Base-by-base conservation (phyloP, 83 land plant genomes). In the Larix sibirica region DNA sequence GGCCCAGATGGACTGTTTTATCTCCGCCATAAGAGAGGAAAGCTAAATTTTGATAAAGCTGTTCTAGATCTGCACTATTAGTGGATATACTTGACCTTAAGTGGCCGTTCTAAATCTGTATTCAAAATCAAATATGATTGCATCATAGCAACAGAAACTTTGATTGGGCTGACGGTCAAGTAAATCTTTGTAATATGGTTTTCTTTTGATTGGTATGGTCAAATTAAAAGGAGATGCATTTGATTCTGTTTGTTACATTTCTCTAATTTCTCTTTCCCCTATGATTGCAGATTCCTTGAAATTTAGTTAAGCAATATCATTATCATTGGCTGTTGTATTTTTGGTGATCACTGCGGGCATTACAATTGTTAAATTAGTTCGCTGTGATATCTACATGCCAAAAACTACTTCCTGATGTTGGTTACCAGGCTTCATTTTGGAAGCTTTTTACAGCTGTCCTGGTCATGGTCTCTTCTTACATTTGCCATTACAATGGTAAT, bases 401-500 rank as follows among this genome's bases (percentile, higher is more conserved):
- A 80, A 84, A 84, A 28, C 36, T 80, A 56, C 69, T 84, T 0
- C 85, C 85, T n/a, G 60, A 80, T 79, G 76, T 84, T 17, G 84
- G 21, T 50, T 75, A 80, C n/a, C 74, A 67, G 61, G 8, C 56
- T 13, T 80, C 85, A 8, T 44, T 84, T 24, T 80, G 73, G 83
- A 80, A 84, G 58, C 83, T 84, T 38, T 80, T 84, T 21, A 80
- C 84, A 28, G 74, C 36, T 4, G 76, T 84, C 26, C 84, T 84
- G 36, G 89, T 96, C 65, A 87, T 96, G 33, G 97, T 95, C 64
- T 93, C 99, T 16, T 94, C 99, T 42, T 96, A 87, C 79, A 95
- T 96, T 40, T 96, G 99, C 88, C 99, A 96, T 69, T 96, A 95
- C 85, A 94, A 95, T 77, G 95, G 99, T 96, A 92, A 64, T n/a